Evolutionary conservation across 306 rosid genomes (phyloP).

Genomic region (Fragaria ananassa): DNA sequence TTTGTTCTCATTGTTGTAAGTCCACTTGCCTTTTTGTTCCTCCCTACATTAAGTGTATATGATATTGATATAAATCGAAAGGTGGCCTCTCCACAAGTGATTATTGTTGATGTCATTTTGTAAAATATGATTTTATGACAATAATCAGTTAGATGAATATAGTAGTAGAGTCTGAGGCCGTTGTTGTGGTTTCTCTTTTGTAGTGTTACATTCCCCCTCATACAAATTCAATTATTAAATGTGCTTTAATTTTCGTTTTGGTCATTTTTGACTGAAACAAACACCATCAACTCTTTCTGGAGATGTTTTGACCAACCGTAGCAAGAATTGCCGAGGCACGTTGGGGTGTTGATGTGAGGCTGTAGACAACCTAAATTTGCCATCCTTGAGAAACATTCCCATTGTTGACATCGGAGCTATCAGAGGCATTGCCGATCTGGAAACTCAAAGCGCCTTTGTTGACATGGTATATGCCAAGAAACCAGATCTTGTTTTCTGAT

Average conservation of each 20-base stretch:
- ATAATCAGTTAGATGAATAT: constrained; percentile 22
- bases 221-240: background rate
- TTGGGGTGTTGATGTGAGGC: background rate
- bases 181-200: background rate
- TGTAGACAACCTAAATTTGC: background rate
- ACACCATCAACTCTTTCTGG: background rate
- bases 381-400: background rate
- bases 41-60: constrained; percentile 56
- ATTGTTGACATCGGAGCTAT: too few relatives aligned
- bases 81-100: constrained; percentile 32
- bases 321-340: background rate
- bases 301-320: background rate
- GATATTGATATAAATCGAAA: constrained; percentile 51
- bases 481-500: too few relatives aligned
- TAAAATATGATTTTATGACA: constrained; percentile 42
- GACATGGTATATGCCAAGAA: too few relatives aligned
- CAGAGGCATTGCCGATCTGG: too few relatives aligned
- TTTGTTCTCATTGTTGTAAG: constrained; percentile 28
- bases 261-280: background rate
- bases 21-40: constrained; percentile 37
- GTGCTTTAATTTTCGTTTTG: background rate
- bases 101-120: constrained; percentile 45
- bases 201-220: background rate
- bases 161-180: background rate
- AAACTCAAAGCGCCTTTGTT: too few relatives aligned